Base-by-base conservation (phyloP, 352 stramenopile genomes). In the Phytophthora sp. region DNA sequence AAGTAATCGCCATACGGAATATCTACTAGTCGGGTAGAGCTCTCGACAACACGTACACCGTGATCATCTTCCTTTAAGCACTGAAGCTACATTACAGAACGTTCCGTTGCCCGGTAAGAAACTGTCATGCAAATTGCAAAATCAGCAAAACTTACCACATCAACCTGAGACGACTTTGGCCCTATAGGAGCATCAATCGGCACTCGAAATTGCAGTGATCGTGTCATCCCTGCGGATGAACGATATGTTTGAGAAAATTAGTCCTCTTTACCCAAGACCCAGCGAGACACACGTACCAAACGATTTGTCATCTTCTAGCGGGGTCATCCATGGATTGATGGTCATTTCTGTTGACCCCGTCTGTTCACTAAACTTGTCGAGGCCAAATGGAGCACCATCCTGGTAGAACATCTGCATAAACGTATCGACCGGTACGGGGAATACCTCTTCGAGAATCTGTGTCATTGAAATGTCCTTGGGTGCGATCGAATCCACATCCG, bases 1-100 rank as follows among this genome's bases (percentile, higher is more conserved):
- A 95, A 95, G 66, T 91, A 94, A 61, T 95, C 87, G 18, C 87
- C 85, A 54, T 95, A 95, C 5, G 87, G 87, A 52, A 95, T 93
- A 62, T 95, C 87, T 34, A 87, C 82, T 2, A 95, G 66, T 26
- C 81, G 74, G 7, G 87, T 95, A 20, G 85, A 93, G 12, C 79
- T 89, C 49, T 95, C 87, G 0, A 95, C 79, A 7, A 86, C 69
- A 28, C 72, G 67, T 7, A 83, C 55, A 1, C 72, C 68, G 23
- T 77, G 52, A 5, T 80, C 78, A 2, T 55, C 60, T 6, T 65
- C 60, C 50, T 89, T 91, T 4, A 82, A 65, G 26, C 74, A 89
- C 67, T 95, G 87, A 43, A 90, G 56, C 82, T 89, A 38, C 27
- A 59, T 23, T 42, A 46, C n/a, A 50, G 13, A 12, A 32, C 26